Percentiles rank a stretch among this genome's conserved stretches.
Evolutionary conservation across 2,329 filamentous ascomycete species (phyloP).

Genomic region (Grosmannia huntii): DNA sequence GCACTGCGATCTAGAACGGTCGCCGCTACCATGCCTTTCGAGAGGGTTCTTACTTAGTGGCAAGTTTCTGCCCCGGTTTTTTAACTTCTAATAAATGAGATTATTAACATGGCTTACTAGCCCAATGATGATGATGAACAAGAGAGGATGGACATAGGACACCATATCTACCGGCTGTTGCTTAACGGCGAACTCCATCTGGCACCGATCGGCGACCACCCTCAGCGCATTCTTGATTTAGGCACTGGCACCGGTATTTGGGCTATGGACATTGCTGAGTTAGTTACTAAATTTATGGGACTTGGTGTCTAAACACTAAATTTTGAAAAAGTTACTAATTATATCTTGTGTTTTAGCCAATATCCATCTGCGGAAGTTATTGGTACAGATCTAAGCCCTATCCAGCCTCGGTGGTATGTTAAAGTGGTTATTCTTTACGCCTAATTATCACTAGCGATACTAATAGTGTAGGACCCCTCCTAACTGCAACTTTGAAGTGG

Average conservation of each 20-base stretch:
- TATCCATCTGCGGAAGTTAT: constrained; percentile 33
- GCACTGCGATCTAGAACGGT: neutral
- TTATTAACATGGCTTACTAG: neutral
- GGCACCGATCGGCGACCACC: constrained; percentile 28
- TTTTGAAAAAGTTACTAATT: neutral
- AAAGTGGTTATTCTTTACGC: constrained; percentile 27
- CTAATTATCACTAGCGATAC: neutral
- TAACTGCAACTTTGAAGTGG: constrained; percentile 62
- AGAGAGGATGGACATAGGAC: constrained; percentile 21
- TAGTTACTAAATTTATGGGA: neutral
- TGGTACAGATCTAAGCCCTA: constrained; percentile 54
- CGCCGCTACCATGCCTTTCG: constrained; percentile 3
- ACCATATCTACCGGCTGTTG: constrained; percentile 34
- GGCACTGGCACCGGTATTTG: constrained; percentile 47
- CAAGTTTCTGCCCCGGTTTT: neutral
- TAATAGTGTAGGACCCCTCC: constrained; percentile 28
- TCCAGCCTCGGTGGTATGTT: constrained; percentile 34
- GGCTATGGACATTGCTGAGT: constrained; percentile 49
- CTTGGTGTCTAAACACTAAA: neutral
- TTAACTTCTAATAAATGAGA: no score
- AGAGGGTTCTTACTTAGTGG: neutral
- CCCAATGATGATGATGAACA: constrained; percentile 5
- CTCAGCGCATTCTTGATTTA: constrained; percentile 27
- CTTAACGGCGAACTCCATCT: constrained; percentile 27
- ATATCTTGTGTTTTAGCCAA: neutral